Percentiles rank a stretch among this genome's conserved stretches.
Conservation (phyloP, 805 yeast genomes). For the Hermanozyma aechmeae region DNA sequence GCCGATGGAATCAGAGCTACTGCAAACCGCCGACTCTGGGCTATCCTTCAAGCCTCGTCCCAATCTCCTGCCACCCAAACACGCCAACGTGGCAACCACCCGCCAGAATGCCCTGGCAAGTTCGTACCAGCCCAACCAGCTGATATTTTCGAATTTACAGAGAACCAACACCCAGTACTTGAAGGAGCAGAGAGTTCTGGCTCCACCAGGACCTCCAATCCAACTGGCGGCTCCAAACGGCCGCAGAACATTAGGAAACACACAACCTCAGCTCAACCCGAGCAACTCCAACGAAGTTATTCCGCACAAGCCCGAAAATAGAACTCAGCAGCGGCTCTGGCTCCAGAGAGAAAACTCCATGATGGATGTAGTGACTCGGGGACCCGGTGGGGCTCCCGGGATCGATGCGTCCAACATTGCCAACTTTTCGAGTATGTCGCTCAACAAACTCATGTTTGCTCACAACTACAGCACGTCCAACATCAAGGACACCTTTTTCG, state of each 20-base stretch:
- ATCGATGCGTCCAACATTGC: slow-evolving; percentile 19
- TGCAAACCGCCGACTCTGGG: too few relatives aligned
- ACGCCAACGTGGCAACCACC: too few relatives aligned
- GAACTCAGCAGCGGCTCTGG: slow-evolving; percentile 84
- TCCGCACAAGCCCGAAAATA: slow-evolving; percentile 33
- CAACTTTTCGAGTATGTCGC: slow-evolving; percentile 30
- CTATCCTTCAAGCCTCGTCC: too few relatives aligned
- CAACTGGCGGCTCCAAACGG: too few relatives aligned
- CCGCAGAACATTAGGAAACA: too few relatives aligned
- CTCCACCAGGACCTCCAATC: too few relatives aligned
- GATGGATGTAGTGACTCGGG: slow-evolving; percentile 54
- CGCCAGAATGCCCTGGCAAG: too few relatives aligned
- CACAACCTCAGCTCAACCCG: too few relatives aligned
- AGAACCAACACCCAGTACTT: slow-evolving; percentile 28
- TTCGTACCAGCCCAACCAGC: slow-evolving; percentile 35
- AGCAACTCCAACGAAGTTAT: slow-evolving; percentile 2
- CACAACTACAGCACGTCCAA: slow-evolving; percentile 13
- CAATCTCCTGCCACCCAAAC: slow-evolving; percentile 15
- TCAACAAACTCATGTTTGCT: slow-evolving; percentile 31
- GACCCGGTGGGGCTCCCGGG: too few relatives aligned
- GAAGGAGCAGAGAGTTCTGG: slow-evolving; percentile 13
- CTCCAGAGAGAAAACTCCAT: slow-evolving; percentile 68
- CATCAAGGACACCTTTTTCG: slow-evolving; percentile 3
- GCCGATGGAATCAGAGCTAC: too few relatives aligned
- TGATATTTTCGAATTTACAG: slow-evolving; percentile 32